Evolutionary conservation across 768 basidiomycete species (phyloP), one percentile per base, ranked within the genome.

Genomic region (Gyrodon lividus): DNA sequence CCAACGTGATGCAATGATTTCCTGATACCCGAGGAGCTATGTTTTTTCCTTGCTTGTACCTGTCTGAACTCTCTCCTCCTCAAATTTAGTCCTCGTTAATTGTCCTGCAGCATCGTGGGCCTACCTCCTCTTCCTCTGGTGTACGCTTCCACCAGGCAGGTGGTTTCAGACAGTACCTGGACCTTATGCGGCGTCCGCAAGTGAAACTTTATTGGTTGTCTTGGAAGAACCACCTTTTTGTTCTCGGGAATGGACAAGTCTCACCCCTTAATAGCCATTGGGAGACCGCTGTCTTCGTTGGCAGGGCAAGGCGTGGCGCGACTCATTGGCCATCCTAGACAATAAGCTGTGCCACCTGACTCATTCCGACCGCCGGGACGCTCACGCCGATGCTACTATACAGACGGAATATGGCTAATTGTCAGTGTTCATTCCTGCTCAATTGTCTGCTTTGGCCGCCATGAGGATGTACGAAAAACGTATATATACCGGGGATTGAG

Each of bases 201-300:
- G 22, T 37, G 26, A 22, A 42, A 38, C 37, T 23, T 26, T 30
- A 26, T 41, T 7, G 17, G 35, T 56, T 28, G 9, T 40, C 28
- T 52, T 17, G 19, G 37, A 30, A 47, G 23, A 2, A 12, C 23
- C 17, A n/a, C 19, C 56, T 50, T 65, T 58, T 66, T 65, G 61
- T 63, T 53, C 39, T 56, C 39, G 44, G 38, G 44, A 46, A 59
- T 59, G 49, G 56, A 44, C 37, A 41, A 34, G 31, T 46, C 17
- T 37, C 38, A 4, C 31, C 33, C 22, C 24, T 26, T 35, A 40
- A 46, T 52, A 46, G 31, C 52, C 13, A 55, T 55, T 49, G 28
- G 43, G 22, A 59, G 38, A 6, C 34, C 24, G 28, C 10, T 6
- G 4, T 16, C 33, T 37, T 40, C 20, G 48, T 46, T 24, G 42